phyloP scores from a whole-genome alignment of 2,329 filamentous ascomycete species.

The Verticillium alfalfae region DNA sequence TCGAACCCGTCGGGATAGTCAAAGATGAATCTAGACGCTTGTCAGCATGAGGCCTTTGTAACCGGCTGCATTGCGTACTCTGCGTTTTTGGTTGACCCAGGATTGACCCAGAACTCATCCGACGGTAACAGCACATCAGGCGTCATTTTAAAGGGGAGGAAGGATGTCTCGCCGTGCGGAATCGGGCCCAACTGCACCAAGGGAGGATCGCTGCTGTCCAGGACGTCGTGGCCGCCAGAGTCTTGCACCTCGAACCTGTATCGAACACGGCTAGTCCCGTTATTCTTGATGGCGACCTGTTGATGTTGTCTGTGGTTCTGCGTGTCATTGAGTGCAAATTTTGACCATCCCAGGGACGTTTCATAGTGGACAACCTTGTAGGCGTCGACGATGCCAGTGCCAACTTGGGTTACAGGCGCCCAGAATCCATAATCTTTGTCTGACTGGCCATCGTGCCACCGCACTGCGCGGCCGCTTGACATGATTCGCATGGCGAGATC shows the following conservation, averaged over 20 bases:
- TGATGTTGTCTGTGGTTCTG: slow-evolving; percentile 30
- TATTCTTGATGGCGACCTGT: slow-evolving; percentile 35
- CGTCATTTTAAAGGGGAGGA: background rate
- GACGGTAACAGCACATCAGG: slow-evolving; percentile 4
- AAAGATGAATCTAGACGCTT: slow-evolving; percentile 15
- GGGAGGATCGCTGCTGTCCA: background rate
- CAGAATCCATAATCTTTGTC: slow-evolving; percentile 10
- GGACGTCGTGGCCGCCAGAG: slow-evolving; percentile 11
- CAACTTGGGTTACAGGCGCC: slow-evolving; percentile 32
- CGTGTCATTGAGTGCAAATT: slow-evolving; percentile 45
- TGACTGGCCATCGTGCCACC: slow-evolving; percentile 21
- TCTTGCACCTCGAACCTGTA: slow-evolving; percentile 23
- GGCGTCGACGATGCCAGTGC: slow-evolving; percentile 41
- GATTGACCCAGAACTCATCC: slow-evolving; percentile 13
- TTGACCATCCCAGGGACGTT: slow-evolving; percentile 30
- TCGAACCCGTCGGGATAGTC: slow-evolving; percentile 17
- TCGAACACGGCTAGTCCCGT: slow-evolving; percentile 17
- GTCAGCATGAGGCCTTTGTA: background rate
- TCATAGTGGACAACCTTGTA: slow-evolving; percentile 35
- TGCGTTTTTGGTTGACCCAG: slow-evolving; percentile 18
- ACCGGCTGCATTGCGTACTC: background rate
- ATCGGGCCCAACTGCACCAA: slow-evolving; percentile 3
- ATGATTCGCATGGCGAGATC: slow-evolving; percentile 19
- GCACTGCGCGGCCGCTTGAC: slow-evolving; percentile 24
- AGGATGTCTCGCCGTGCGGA: background rate